These are phyloP conservation scores for Diaporthe sp. DNA, from an alignment of 2,329 filamentous ascomycete genomes.

Conservation along the genomic window DNA sequence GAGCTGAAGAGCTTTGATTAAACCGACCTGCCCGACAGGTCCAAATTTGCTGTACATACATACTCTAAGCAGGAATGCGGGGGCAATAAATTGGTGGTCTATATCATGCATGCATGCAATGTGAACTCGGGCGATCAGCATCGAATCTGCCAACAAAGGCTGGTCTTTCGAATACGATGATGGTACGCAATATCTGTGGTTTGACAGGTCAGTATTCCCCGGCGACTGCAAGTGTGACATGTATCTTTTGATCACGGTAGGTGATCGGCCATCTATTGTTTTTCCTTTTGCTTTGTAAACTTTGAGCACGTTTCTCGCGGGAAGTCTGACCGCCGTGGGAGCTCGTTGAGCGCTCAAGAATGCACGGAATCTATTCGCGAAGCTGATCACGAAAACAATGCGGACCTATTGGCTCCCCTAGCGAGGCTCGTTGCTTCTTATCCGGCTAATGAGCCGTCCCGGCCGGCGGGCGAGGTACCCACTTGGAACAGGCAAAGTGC, in stretches of 20 bases:
- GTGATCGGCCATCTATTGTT: neutral
- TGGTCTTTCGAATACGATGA: too few species aligned
- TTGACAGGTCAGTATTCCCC: neutral
- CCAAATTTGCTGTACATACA: neutral
- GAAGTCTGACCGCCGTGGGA: neutral
- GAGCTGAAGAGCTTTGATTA: neutral
- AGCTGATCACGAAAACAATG: neutral
- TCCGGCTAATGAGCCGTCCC: neutral
- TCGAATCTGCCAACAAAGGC: neutral
- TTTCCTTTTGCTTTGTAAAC: neutral
- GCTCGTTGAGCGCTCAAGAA: neutral
- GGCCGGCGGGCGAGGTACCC: neutral
- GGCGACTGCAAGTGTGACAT: neutral
- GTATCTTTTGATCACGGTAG: neutral
- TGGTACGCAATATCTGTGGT: too few species aligned
- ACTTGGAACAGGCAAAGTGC: constrained; percentile 4
- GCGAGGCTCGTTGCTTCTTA: neutral
- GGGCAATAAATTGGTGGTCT: too few species aligned
- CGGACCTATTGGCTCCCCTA: neutral
- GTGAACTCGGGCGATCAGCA: neutral
- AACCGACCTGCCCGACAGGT: neutral
- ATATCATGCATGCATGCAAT: neutral
- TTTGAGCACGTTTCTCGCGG: neutral
- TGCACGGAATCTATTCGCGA: neutral
- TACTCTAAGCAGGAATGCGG: neutral